Percentiles rank a stretch among this genome's conserved stretches.
phyloP scores from a whole-genome alignment of 2,329 filamentous ascomycete species.

The Xylariaceae sp. region DNA sequence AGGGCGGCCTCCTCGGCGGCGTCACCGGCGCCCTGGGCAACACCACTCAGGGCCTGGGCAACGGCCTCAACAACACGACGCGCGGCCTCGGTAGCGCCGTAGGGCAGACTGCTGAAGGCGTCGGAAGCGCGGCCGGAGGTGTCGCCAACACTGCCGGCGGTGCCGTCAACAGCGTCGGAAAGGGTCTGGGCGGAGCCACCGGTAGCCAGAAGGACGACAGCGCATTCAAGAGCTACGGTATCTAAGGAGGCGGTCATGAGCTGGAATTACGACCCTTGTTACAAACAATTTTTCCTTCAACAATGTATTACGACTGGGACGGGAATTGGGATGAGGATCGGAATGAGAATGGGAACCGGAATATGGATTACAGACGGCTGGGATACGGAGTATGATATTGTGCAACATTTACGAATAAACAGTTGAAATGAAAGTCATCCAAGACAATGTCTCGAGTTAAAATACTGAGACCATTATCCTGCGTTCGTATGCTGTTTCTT shows the following conservation, averaged over 20 bases:
- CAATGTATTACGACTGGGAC: no score
- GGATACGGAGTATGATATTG: no score
- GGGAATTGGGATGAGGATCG: no score
- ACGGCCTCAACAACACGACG: constrained; percentile 28
- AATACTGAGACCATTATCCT: no score
- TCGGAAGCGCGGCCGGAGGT: constrained; percentile 25
- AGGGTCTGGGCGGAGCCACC: constrained; percentile 13
- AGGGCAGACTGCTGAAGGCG: constrained; percentile 28
- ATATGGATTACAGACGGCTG: no score
- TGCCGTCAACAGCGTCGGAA: constrained; percentile 12
- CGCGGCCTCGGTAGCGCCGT: constrained; percentile 28
- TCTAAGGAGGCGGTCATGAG: constrained; percentile 9
- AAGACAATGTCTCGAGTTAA: no score
- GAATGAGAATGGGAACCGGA: no score
- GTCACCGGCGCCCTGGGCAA: constrained; percentile 26
- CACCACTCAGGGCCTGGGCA: constrained; percentile 29
- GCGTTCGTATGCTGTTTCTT: no score
- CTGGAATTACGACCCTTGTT: no score
- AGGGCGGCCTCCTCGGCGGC: constrained; percentile 31
- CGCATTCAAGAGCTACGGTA: constrained; percentile 28
- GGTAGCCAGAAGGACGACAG: constrained; percentile 15
- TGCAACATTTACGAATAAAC: no score
- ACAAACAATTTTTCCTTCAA: no score
- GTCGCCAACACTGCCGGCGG: constrained; percentile 20
- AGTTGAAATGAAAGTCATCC: no score